Conservation (phyloP, 805 yeast species). For the Starmerella kuoi region DNA sequence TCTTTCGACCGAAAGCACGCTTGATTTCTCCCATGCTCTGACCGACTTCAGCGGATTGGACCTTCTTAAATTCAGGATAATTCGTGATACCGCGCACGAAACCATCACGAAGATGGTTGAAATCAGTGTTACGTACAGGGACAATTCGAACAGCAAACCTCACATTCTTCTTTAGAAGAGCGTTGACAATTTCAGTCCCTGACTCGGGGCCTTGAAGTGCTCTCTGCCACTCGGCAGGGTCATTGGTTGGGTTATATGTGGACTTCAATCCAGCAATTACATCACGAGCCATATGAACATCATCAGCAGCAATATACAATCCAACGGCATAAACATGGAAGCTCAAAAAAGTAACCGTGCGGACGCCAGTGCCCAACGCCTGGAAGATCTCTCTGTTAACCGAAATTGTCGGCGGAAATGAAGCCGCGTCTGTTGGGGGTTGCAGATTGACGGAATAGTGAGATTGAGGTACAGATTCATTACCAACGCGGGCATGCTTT, state of each 20-base stretch:
- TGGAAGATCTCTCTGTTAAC: conserved; percentile 32
- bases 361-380: conserved; percentile 65
- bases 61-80: conserved; percentile 43
- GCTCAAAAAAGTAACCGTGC: conserved; percentile 69
- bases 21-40: conserved; percentile 59
- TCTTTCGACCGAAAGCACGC: conserved; percentile 47
- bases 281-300: conserved; percentile 27
- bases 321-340: conserved; percentile 85
- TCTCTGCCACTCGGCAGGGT: conserved; percentile 11
- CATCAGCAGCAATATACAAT: conserved; percentile 57
- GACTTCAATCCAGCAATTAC: conserved; percentile 12
- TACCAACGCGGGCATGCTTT: not conserved
- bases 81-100: conserved; percentile 67
- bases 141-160: conserved; percentile 62
- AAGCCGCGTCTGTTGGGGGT: conserved; percentile 28
- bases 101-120: conserved; percentile 80
- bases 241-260: conserved; percentile 1
- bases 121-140: conserved; percentile 85
- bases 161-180: conserved; percentile 47
- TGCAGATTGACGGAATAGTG: conserved; percentile 17
- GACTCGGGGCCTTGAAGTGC: conserved; percentile 35
- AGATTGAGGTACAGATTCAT: conserved; percentile 2
- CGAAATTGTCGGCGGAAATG: conserved; percentile 26
- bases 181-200: conserved; percentile 43
- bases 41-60: conserved; percentile 36